Percentiles rank a stretch among this genome's conserved stretches.
Conservation (phyloP, 805 yeast species). For the Metschnikowia gelsemii region DNA sequence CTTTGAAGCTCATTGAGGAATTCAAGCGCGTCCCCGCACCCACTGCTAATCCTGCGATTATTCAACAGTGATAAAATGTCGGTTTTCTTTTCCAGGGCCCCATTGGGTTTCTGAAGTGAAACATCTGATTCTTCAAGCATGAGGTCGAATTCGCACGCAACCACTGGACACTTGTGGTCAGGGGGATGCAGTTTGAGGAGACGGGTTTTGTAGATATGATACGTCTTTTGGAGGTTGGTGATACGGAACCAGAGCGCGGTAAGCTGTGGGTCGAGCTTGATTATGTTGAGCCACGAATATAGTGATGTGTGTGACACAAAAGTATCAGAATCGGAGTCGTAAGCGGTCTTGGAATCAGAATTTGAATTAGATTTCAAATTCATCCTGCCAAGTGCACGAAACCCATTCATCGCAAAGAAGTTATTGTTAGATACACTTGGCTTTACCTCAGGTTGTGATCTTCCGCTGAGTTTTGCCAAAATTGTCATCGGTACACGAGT, state of each 20-base stretch:
- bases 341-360: no score
- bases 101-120: neutral
- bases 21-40: constrained; percentile 15
- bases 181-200: constrained; percentile 13
- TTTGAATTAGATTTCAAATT: no score
- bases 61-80: neutral
- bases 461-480: constrained; percentile 25
- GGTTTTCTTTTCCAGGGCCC: constrained; percentile 1
- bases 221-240: constrained; percentile 40
- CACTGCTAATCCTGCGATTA: neutral
- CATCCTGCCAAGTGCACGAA: constrained; percentile 8
- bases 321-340: no score
- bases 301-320: constrained; percentile 22
- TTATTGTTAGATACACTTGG: constrained; percentile 22
- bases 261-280: constrained; percentile 40
- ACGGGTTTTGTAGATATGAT: constrained; percentile 36
- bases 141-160: constrained; percentile 40
- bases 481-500: constrained; percentile 17
- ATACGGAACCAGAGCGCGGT: constrained; percentile 42
- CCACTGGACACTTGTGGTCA: constrained; percentile 37
- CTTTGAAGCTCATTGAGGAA: constrained; percentile 24
- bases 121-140: constrained; percentile 29
- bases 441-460: constrained; percentile 8
- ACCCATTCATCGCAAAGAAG: constrained; percentile 16
- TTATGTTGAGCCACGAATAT: constrained; percentile 40